Evolutionary conservation across 306 rosid species (phyloP), one percentile per base, ranked within the genome.

Genomic region (Cucumis hystrix): DNA sequence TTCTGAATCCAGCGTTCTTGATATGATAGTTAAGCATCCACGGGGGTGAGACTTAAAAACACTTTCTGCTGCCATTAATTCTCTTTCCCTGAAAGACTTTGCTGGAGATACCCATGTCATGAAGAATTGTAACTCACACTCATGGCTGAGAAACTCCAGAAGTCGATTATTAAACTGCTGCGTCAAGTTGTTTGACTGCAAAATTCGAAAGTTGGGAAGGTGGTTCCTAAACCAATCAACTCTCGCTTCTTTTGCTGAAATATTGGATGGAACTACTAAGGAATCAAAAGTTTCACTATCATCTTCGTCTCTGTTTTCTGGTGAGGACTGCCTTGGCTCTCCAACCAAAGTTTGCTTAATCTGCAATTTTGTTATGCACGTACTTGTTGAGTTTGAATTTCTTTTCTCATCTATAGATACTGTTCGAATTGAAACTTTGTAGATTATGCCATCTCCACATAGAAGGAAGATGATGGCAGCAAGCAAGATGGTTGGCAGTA

Each of bases 1-100:
- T 21, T 0, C 64, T 62, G 89, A 82, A 78, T 92, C 93, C 85
- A 92, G 55, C 49, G 88, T 87, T 85, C 86, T 87, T 10, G 96
- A 92, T 4, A 90, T 49, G 68, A 92, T 95, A 43, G 83, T 79
- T 80, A 92, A 80, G 20, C 99, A 95, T 18, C 88, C 99, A 3
- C 40, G 58, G 6, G 96, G 93, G 76, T 90, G 91, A 6, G 85
- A 82, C 67, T 82, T 88, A 87, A 90, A 92, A 17, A 92, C 57
- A 74, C 89, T 87, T 69, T 89, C 92, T 54, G 80, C 4, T 1
- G 86, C 79, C 83, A 87, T 64, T 62, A 86, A 39, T 69, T 88
- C 97, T 64, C 93, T 85, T 39, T 51, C 37, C 11, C 68, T 59
- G 54, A 83, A 79, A 23, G 43, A 67, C 73, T 62, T 79, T 4